Evolutionary conservation across 2,329 filamentous ascomycete genomes (phyloP).

Genomic region (Trichoderma afroharzianum): DNA sequence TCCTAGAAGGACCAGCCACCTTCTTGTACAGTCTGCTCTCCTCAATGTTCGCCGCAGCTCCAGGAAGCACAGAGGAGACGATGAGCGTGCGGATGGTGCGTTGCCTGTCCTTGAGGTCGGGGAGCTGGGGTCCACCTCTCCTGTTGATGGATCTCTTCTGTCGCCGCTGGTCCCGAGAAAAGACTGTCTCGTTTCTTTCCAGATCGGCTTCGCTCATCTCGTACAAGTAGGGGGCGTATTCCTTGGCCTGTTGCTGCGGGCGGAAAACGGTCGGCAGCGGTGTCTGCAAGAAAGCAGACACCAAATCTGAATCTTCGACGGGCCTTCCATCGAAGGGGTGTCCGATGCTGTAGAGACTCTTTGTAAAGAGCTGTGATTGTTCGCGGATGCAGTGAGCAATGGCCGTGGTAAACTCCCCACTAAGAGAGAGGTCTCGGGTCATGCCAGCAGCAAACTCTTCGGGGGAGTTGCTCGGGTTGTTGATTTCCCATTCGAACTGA

Average conservation of each 20-base stretch:
- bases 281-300: slow-evolving; percentile 78
- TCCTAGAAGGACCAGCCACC: slow-evolving; percentile 56
- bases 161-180: slow-evolving; percentile 86
- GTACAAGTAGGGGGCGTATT: slow-evolving; percentile 89
- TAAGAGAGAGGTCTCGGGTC: slow-evolving; percentile 83
- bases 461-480: slow-evolving; percentile 87
- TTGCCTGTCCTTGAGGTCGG: slow-evolving; percentile 94
- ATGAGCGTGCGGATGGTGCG: slow-evolving; percentile 89
- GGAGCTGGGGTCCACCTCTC: slow-evolving; percentile 84
- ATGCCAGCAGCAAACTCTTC: slow-evolving; percentile 91
- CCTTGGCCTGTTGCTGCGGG: slow-evolving; percentile 87
- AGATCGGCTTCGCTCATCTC: slow-evolving; percentile 88
- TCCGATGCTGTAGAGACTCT: slow-evolving; percentile 86
- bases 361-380: slow-evolving; percentile 90
- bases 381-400: slow-evolving; percentile 98
- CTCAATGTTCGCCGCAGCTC: slow-evolving; percentile 74
- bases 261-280: slow-evolving; percentile 81
- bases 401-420: slow-evolving; percentile 93
- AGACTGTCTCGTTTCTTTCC: slow-evolving; percentile 85
- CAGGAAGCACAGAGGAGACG: slow-evolving; percentile 88
- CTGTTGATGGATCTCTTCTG: slow-evolving; percentile 96
- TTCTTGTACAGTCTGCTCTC: slow-evolving; percentile 86
- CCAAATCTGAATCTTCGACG: slow-evolving; percentile 86
- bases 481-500: slow-evolving; percentile 99
- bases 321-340: slow-evolving; percentile 94